Percentiles rank a stretch among this genome's conserved stretches.
Evolutionary conservation across 768 basidiomycete genomes (phyloP).

Genomic region (Candolleomyces aberdarensis): DNA sequence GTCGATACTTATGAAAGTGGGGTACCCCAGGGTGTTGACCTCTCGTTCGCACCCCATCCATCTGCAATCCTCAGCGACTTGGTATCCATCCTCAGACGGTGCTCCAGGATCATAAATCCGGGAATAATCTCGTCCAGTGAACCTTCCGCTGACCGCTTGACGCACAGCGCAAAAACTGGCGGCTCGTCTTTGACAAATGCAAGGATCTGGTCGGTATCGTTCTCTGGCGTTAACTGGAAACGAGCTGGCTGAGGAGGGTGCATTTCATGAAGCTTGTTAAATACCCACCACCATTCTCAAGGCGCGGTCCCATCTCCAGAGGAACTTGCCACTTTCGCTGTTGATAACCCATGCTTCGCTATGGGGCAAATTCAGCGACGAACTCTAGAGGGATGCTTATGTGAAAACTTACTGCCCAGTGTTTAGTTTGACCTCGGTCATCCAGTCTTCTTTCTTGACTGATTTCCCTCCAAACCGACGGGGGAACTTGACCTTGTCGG

Average conservation of each 20-base stretch:
- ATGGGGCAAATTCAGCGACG: neutral
- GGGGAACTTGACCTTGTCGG: neutral
- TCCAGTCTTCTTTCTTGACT: neutral
- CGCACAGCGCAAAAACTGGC: neutral
- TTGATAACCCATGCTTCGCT: neutral
- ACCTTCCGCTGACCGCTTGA: neutral
- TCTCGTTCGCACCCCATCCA: neutral
- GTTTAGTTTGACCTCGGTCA: neutral
- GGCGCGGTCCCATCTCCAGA: neutral
- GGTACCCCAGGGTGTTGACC: neutral
- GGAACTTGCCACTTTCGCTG: neutral
- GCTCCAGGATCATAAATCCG: neutral
- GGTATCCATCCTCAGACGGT: neutral
- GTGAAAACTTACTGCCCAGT: neutral
- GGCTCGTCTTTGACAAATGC: neutral
- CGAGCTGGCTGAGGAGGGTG: neutral
- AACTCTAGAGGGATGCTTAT: neutral
- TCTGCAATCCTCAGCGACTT: neutral
- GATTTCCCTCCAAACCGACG: neutral
- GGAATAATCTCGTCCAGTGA: neutral
- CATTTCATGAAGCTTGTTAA: neutral
- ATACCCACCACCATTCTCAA: neutral
- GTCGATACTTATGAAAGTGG: neutral
- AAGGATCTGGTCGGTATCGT: neutral
- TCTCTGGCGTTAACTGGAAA: neutral